Evolutionary conservation across 208 protist species (phyloP), one percentile per base, ranked within the genome.

Genomic region (Leishmania mexicana): DNA sequence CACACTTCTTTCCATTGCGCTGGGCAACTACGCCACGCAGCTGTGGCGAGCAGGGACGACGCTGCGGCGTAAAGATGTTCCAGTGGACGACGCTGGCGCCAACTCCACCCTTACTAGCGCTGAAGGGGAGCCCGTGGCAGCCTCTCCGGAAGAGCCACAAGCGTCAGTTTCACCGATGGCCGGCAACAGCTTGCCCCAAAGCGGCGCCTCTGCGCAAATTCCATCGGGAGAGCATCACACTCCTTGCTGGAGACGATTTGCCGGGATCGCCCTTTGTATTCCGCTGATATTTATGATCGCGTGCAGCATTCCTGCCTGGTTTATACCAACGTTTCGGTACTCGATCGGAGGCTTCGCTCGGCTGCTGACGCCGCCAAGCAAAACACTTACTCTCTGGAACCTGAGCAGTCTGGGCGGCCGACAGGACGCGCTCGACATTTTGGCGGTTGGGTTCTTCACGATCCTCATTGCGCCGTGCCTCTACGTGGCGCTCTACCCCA

Each of bases 21-120:
- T 94, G 28, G 94, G 94, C 51, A 95, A 95, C 84, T 95, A 93
- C 75, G 87, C 90, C 7, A 92, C 86, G 31, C 83, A 38, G 38
- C 28, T 89, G 3, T 96, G 89, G 88, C 85, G 90, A 3, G 84
- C 83, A 67, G 85, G 84, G 67, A 94, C 90, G 38, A 84, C 83
- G 21, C 15, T 83, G 35, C 76, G 79, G 71, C 35, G 53, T 8
- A 57, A 72, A 11, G 47, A 10, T 24, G 42, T 17, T 11, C n/a
- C 13, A 3, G 68, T 42, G 15, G 53, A 4, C 15, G 57, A 35
- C 28, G 31, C 31, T 10, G 53, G 57, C 31, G 7, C 4, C 64
- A 24, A 62, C 42, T 40, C 38, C 5, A 57, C 54, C 15, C 4
- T 38, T 53, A 15, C 31, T 15, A 72, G 35, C 75, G 49, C 73